Evolutionary conservation across 495 filamentous ascomycete genomes (phyloP).

Genomic region (Pseudoneurospora amorphoporcata): DNA sequence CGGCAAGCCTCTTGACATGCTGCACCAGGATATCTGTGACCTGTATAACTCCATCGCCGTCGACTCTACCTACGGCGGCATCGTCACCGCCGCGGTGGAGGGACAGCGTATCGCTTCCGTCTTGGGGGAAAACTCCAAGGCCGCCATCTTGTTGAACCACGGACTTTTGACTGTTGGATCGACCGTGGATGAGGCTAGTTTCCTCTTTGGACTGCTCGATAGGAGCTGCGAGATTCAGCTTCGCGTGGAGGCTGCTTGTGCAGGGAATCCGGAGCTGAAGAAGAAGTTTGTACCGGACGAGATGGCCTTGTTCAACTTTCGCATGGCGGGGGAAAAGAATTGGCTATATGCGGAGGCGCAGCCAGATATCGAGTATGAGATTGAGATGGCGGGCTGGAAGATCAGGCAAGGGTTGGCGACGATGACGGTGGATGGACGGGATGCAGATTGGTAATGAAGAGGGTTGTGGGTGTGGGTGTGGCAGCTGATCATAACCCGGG

Average conservation of each 20-base stretch:
- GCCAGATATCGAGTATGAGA: conserved; percentile 35
- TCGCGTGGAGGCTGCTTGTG: conserved; percentile 35
- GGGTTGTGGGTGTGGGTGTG: background rate
- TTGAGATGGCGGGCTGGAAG: conserved; percentile 32
- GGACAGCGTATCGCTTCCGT: conserved; percentile 39
- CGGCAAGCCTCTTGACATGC: conserved; percentile 46
- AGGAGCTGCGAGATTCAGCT: conserved; percentile 42
- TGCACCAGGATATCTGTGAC: conserved; percentile 46
- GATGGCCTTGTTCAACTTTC: conserved; percentile 43
- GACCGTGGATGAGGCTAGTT: conserved; percentile 47
- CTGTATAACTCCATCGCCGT: conserved; percentile 43
- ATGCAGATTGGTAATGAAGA: background rate
- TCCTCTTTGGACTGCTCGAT: conserved; percentile 41
- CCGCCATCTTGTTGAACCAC: conserved; percentile 44
- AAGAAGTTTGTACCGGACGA: conserved; percentile 39
- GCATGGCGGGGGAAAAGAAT: conserved; percentile 39
- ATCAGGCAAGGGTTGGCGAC: background rate
- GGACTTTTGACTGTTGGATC: conserved; percentile 43
- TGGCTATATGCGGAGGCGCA: conserved; percentile 35
- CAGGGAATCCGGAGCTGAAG: conserved; percentile 21
- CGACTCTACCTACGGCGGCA: conserved; percentile 45
- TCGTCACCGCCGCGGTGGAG: conserved; percentile 42
- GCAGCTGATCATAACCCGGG: background rate
- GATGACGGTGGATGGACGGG: background rate
- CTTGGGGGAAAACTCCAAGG: conserved; percentile 36